Conservation (phyloP, 192 early-diverging fungal species). For the Umbelopsis sp. region DNA sequence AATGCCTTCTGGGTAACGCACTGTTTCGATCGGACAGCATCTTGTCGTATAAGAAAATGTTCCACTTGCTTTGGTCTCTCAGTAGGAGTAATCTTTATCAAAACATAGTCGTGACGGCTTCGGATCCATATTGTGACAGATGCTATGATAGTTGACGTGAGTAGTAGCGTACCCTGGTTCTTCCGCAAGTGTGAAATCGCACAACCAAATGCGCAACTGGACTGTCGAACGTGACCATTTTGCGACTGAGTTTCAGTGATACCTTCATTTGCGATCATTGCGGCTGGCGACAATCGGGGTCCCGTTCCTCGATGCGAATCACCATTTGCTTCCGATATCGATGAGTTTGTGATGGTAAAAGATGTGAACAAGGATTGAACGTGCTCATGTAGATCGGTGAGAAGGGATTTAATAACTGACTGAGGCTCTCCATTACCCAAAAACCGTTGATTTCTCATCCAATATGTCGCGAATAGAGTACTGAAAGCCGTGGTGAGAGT, state of each 20-base stretch:
- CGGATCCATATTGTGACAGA: background rate
- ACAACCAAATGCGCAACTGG: background rate
- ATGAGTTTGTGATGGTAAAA: background rate
- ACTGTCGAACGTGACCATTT: background rate
- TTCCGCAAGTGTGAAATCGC: background rate
- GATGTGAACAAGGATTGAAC: background rate
- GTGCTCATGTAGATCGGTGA: background rate
- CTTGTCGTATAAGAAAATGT: slow-evolving; percentile 4
- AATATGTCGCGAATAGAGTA: background rate
- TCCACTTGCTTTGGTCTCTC: background rate
- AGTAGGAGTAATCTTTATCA: background rate
- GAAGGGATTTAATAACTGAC: background rate
- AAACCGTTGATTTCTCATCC: background rate
- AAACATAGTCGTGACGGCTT: background rate
- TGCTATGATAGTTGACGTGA: background rate
- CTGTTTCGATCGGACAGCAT: background rate
- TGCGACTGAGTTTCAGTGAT: background rate
- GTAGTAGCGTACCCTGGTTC: background rate
- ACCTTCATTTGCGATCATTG: background rate
- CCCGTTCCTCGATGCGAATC: background rate
- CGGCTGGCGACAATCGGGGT: background rate
- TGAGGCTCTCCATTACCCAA: background rate
- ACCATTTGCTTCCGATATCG: background rate
- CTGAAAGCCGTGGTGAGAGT: background rate
- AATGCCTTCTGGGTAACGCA: background rate